Percentiles rank a stretch among this genome's conserved stretches.
Evolutionary conservation across 768 basidiomycete genomes (phyloP).

Genomic region (Naematelia aurantialba): DNA sequence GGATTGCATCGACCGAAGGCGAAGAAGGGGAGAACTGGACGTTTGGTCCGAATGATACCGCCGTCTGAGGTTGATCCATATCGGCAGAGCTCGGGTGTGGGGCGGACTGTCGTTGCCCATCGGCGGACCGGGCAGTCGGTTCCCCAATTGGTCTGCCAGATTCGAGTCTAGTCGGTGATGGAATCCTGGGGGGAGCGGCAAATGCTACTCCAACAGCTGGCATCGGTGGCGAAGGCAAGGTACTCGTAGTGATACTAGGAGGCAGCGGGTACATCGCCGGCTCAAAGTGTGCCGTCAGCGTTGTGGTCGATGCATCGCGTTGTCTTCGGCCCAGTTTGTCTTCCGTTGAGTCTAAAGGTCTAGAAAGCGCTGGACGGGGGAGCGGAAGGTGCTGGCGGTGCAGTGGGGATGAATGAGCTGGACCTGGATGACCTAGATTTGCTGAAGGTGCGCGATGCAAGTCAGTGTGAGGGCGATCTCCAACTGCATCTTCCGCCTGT

Average conservation of each 20-base stretch:
- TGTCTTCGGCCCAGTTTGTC: slow-evolving; percentile 16
- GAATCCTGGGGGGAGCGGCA: no score
- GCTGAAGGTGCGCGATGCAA: no score
- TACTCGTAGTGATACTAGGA: slow-evolving; percentile 13
- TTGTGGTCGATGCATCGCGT: slow-evolving; percentile 11
- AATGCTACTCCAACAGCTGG: background rate
- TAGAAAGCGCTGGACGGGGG: slow-evolving; percentile 23
- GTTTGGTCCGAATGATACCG: background rate
- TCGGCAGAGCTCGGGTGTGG: no score
- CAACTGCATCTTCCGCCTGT: no score
- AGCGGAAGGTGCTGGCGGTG: slow-evolving; percentile 16
- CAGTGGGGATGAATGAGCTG: background rate
- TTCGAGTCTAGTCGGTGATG: no score
- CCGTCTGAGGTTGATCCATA: background rate
- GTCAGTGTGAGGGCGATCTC: no score
- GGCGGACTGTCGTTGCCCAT: no score
- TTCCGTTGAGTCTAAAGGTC: slow-evolving; percentile 8
- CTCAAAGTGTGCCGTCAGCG: slow-evolving; percentile 26
- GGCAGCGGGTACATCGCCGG: slow-evolving; percentile 33
- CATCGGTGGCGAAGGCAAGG: background rate
- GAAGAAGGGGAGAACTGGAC: background rate
- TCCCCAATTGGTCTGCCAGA: no score
- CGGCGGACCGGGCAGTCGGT: no score
- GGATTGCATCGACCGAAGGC: background rate
- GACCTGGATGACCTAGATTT: no score